Base-by-base conservation (phyloP, 495 filamentous ascomycete species). In the Podospora appendiculata region DNA sequence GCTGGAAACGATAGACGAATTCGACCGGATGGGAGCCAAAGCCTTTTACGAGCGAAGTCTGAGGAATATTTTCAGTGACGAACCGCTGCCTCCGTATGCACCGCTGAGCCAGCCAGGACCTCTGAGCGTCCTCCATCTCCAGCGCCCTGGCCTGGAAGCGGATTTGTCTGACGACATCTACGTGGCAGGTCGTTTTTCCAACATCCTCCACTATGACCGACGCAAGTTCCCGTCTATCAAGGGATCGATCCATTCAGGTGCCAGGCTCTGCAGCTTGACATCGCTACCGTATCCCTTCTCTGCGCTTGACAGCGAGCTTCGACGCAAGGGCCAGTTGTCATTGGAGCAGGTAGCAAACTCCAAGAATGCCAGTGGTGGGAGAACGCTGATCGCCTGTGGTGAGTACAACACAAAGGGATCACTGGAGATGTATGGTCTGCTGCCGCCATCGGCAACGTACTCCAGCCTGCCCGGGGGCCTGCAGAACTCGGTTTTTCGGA, bases 331-430 rank as follows among this genome's bases (percentile, higher is more conserved):
- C 60, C 62, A 74, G 67, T 62, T 80, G 53, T 68, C 77, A 35
- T 45, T 82, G 50, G 73, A 79, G 25, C 71, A 78, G 49, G 64
- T 83, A 1, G 63, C 60, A 12, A 71, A 69, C 44, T 72, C 74
- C 39, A 83, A 83, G 56, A 68, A 41, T 35, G 54, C 58, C 7
- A 71, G 70, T 8, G 76, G 78, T 3, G 76, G 78, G 10, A 73
- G 81, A 48, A 86, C 81, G 6, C 69, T 97, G 40, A 80, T 92
- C 35, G 90, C 90, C 14, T 88, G 86, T 52, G 92, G 90, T n/a
- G 90, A 95, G 64, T 97, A 97, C 69, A 94, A 94, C 53, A 89
- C 88, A 16, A 86, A 91, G 61, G 92, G 92, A 6, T 90, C 88
- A 0, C 73, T 97, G 9, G 92, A 97, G 61, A 70, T 95, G n/a